These are phyloP conservation scores for Diaporthe capsici DNA, from an alignment of 2,329 filamentous ascomycete genomes.

Conservation along the genomic window DNA sequence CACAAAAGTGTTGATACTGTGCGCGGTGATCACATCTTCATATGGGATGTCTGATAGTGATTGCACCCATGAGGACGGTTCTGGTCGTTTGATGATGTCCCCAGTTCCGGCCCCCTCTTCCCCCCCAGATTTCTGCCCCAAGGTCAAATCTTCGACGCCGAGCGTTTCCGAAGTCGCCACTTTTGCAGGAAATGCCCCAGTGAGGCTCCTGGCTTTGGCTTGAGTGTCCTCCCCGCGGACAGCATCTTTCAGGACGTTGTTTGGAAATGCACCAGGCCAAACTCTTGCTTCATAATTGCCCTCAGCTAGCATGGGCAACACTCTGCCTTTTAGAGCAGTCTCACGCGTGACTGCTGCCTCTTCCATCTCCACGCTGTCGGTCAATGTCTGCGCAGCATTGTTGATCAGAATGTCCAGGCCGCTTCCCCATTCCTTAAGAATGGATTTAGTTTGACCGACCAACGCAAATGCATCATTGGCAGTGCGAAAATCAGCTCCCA, in stretches of 20 bases:
- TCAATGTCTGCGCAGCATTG: conserved; percentile 56
- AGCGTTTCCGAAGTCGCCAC: neutral
- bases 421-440: neutral
- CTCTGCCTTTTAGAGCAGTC: neutral
- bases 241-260: neutral
- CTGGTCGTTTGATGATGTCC: conserved; percentile 36
- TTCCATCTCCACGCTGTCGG: conserved; percentile 51
- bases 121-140: neutral
- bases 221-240: neutral
- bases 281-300: conserved; percentile 1
- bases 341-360: conserved; percentile 48
- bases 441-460: neutral
- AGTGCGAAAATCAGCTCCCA: conserved; percentile 9
- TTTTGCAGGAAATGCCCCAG: neutral
- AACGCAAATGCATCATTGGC: conserved; percentile 10
- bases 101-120: neutral
- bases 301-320: neutral
- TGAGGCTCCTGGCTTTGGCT: neutral
- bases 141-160: neutral
- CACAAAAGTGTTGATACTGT: conserved; percentile 55
- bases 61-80: conserved; percentile 53
- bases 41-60: conserved; percentile 54
- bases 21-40: conserved; percentile 55
- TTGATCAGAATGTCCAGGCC: conserved; percentile 54
- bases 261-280: neutral